Evolutionary conservation across 345 rosid genomes (phyloP), one percentile per base, ranked within the genome.

Genomic region (Eucalyptus regnans): DNA sequence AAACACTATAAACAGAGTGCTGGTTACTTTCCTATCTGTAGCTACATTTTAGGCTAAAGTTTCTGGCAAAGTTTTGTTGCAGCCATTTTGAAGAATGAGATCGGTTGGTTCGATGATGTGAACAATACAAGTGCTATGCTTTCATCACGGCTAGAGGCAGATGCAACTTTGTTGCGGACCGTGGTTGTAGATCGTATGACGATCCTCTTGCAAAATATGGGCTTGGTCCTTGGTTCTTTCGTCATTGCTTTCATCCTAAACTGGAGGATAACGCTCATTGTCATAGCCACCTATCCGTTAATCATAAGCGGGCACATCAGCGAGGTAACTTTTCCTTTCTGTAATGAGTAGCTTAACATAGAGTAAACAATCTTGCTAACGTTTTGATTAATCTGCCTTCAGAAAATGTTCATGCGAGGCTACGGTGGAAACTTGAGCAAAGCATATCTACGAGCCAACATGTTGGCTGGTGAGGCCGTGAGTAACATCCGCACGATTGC

Each of bases 371-470:
- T 16, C 50, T 48, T 50, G 48, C 62, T 31, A n/a, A 86, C 17
- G 17, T 51, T 56, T 86, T 86, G 64, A 86, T 51, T 86, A 22
- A 50, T 50, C 60, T 87, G 56, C 71, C 88, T 88, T 90, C 94
- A 97, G 99, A 97, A 95, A 95, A 93, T 97, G 88, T 97, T 97
- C 94, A 95, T 97, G 98, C 95, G 96, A 94, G 99, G 99, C 8
- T 97, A 95, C 86, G 99, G 99, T 25, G 99, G 98, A 86, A 93
- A 97, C 94, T 93, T 97, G 92, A 97, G 98, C 92, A 97, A 96
- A 91, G 98, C 98, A 27, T 97, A 97, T 90, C 92, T 97, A 51
- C 95, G 94, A 91, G 99, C 99, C 33, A 97, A 97, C 92, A 97
- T 96, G 99, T 91, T 96, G 86, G 99, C 99, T 16, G 98, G 94